These are phyloP conservation scores for Candida oleophila DNA, from an alignment of 805 yeast species.

Conservation along the genomic window DNA sequence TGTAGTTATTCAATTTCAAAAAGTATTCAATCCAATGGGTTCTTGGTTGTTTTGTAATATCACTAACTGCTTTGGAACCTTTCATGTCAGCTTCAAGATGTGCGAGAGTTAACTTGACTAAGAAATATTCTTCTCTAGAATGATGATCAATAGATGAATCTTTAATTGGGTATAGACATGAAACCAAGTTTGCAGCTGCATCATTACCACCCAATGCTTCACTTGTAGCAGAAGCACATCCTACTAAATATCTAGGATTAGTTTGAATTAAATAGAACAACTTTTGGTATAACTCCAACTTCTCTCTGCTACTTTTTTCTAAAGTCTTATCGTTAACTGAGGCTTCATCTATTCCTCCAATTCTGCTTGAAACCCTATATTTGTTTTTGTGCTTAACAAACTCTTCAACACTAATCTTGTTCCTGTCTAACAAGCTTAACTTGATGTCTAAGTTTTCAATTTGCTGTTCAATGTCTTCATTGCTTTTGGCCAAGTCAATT, in stretches of 20 bases:
- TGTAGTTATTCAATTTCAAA: conserved; percentile 43
- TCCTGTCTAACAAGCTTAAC: conserved; percentile 72
- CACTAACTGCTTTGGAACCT: conserved; percentile 26
- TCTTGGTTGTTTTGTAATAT: conserved; percentile 34
- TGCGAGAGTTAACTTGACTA: conserved; percentile 55
- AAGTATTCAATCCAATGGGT: conserved; percentile 48
- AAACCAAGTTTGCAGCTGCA: conserved; percentile 21
- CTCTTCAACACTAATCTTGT: conserved; percentile 76
- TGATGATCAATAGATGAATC: conserved; percentile 29
- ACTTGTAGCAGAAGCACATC: conserved; percentile 33
- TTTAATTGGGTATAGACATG: conserved; percentile 31
- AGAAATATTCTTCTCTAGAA: conserved; percentile 69
- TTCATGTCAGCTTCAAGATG: conserved; percentile 43
- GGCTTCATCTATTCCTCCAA: conserved; percentile 9
- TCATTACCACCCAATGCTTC: conserved; percentile 24
- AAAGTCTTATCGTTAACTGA: conserved; percentile 19
- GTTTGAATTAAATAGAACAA: conserved; percentile 82
- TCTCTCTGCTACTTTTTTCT: conserved; percentile 43
- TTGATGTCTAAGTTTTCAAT: conserved; percentile 78
- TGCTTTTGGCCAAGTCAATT: conserved; percentile 63
- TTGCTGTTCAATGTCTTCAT: conserved; percentile 70
- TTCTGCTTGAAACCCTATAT: conserved; percentile 22
- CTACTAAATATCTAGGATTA: conserved; percentile 68
- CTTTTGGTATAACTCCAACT: conserved; percentile 71
- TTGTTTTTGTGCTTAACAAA: conserved; percentile 47